These are phyloP conservation scores for Candolleomyces aberdarensis DNA, from an alignment of 768 basidiomycete genomes.

Conservation along the genomic window DNA sequence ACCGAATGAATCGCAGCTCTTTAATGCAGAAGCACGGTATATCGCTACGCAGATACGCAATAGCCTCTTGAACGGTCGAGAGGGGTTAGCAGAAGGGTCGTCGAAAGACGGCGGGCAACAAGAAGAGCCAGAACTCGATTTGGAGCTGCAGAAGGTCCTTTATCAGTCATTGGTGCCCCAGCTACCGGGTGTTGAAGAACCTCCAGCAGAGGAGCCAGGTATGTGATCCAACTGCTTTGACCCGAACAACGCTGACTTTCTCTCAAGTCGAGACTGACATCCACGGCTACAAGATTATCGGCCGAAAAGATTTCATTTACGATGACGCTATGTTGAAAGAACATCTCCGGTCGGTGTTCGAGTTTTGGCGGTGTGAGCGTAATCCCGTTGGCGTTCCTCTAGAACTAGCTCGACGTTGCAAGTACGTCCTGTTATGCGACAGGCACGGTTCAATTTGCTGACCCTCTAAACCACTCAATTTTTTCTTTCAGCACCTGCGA, in stretches of 20 bases:
- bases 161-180: neutral
- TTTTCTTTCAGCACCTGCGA: constrained; percentile 11
- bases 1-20: neutral
- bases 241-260: neutral
- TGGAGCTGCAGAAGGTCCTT: constrained; percentile 2
- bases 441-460: neutral
- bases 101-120: neutral
- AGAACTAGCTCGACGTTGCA: constrained; percentile 59
- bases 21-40: constrained; percentile 10
- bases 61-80: neutral
- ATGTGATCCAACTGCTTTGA: neutral
- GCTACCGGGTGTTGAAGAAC: neutral
- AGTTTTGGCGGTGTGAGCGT: constrained; percentile 77
- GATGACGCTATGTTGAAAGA: constrained; percentile 49
- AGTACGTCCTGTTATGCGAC: constrained; percentile 43
- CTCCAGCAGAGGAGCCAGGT: neutral
- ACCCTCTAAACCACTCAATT: neutral
- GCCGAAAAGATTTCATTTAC: constrained; percentile 56
- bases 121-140: neutral
- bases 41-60: constrained; percentile 10
- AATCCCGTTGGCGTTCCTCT: constrained; percentile 67
- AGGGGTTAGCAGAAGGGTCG: neutral
- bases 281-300: constrained; percentile 50
- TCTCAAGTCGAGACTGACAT: constrained; percentile 12
- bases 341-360: constrained; percentile 52